Percentiles rank a stretch among this genome's conserved stretches.
Conservation (phyloP, 805 yeast species). For the Grigorovia transvaalensis region DNA sequence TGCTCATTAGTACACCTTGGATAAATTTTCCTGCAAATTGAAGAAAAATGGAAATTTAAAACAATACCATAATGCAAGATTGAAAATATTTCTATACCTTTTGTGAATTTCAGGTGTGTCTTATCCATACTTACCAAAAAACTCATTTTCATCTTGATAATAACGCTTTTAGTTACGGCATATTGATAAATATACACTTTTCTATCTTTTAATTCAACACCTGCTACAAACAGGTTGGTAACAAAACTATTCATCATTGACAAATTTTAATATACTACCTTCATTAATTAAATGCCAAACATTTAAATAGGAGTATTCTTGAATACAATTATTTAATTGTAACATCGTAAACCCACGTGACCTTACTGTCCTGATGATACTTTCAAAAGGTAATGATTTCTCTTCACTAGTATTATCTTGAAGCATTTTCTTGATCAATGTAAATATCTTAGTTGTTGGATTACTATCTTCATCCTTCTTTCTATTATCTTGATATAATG, state of each 20-base stretch:
- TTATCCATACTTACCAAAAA: no score
- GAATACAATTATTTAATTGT: conserved; percentile 65
- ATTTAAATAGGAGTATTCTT: conserved; percentile 59
- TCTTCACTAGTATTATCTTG: conserved; percentile 28
- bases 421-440: conserved; percentile 54
- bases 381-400: conserved; percentile 32
- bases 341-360: conserved; percentile 78
- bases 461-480: conserved; percentile 50
- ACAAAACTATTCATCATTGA: conserved; percentile 30
- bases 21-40: no score
- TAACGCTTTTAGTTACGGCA: no score
- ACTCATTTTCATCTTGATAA: no score
- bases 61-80: no score
- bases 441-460: conserved; percentile 58
- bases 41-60: no score
- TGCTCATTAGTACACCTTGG: no score
- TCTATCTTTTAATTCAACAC: no score
- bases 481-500: conserved; percentile 49
- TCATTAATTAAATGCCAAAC: conserved; percentile 72
- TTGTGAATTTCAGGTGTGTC: neutral
- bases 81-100: no score
- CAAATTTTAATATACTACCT: conserved; percentile 51
- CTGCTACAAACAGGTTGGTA: neutral
- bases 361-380: conserved; percentile 51
- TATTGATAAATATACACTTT: neutral